Evolutionary conservation across 495 filamentous ascomycete species (phyloP), one percentile per base, ranked within the genome.

Genomic region (Penicillium simplicissimum): DNA sequence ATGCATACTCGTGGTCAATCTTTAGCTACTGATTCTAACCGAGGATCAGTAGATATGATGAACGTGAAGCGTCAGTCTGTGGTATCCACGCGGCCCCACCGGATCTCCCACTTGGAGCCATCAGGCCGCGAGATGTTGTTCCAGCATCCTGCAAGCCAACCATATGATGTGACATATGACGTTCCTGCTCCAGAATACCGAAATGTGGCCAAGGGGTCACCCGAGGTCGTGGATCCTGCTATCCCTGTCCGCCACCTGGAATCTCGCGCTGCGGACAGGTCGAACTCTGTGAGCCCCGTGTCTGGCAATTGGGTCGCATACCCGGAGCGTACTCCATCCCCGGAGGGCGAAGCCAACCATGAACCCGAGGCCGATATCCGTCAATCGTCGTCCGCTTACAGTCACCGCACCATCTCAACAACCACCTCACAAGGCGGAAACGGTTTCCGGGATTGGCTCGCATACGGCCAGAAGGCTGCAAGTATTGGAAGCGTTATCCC

Each of bases 1-100:
- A 82, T 88, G 79, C 86, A 92, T 67, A 92, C 89, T 1, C 81
- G 91, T 42, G 77, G 73, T 11, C 76, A 83, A 28, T 90, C 88
- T 1, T 81, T 82, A 3, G 74, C 75, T 8, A 80, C 54, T 48
- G 58, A 66, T 11, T 62, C 61, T 6, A 59, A 58, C 17, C 52
- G 82, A 9, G 76, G 76, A 56, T 76, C 73, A 11, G 54, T 61
- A 42, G 60, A 63, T 56, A 52, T 63, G 28, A 42, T 60, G 7
- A 59, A 67, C 17, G 62, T 67, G 13, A 66, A 69, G 13, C 68
- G 68, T 4, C 56, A 68, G 19, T 71, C 71, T 0, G 62, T 63
- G n/a, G 43, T 60, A 23, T 65, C 67, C 3, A 55, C 68, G 13
- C 59, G 66, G 43, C 65, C 61, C 8, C 62, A 72, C 17, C 68